Percentiles rank a stretch among this genome's conserved stretches.
Conservation (phyloP, 805 yeast genomes). For the Wickerhamomyces bisporus region DNA sequence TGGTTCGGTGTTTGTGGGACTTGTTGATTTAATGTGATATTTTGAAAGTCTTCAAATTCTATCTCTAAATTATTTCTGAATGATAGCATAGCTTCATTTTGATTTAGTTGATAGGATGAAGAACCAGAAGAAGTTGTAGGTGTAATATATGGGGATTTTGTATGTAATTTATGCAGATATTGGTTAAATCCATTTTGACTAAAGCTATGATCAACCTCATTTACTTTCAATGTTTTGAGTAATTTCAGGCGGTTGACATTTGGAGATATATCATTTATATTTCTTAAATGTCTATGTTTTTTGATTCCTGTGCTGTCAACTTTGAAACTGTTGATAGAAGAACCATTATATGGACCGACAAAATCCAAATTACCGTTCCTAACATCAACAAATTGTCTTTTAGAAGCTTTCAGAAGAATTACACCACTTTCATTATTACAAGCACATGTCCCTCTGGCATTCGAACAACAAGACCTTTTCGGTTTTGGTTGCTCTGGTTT, state of each 20-base stretch:
- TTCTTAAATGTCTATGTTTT: constrained; percentile 6
- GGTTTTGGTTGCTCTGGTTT: not conserved
- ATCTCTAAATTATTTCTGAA: no score
- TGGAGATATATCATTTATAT: not conserved
- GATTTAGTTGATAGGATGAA: no score
- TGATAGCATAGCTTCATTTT: no score
- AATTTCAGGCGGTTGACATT: constrained; percentile 10
- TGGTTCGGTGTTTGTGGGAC: not conserved
- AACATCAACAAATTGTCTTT: constrained; percentile 23
- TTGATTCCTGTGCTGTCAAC: constrained; percentile 1
- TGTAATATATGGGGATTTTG: not conserved
- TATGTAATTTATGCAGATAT: no score
- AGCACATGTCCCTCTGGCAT: constrained; percentile 1
- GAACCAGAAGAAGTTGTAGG: constrained; percentile 4
- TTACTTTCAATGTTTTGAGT: constrained; percentile 15
- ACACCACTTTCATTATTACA: constrained; percentile 13
- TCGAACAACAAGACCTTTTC: constrained; percentile 4
- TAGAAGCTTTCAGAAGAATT: constrained; percentile 22
- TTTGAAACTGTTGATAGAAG: constrained; percentile 14
- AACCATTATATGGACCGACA: constrained; percentile 22
- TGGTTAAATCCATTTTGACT: not conserved
- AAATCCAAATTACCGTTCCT: constrained; percentile 21
- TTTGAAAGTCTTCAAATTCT: not conserved
- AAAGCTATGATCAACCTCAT: constrained; percentile 6
- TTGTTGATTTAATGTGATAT: not conserved